These are phyloP conservation scores for Coccomyxa sp. DNA, from an alignment of 139 green algal species.

Conservation along the genomic window DNA sequence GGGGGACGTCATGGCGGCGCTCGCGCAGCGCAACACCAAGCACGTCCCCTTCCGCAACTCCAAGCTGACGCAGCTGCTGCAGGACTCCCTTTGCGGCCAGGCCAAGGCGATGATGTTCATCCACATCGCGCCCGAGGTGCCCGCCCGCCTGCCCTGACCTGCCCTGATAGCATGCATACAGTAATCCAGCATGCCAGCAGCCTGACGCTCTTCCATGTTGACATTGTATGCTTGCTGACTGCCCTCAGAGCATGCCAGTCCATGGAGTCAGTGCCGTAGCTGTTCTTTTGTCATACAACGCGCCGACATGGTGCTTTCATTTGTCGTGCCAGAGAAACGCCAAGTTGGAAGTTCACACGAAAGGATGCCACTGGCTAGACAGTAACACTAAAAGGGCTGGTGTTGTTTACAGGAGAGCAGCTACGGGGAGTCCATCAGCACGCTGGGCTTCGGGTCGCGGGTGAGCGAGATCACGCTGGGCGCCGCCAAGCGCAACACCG, in stretches of 20 bases:
- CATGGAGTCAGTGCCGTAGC: too few species aligned
- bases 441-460: conserved; percentile 82
- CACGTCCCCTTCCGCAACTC: conserved; percentile 88
- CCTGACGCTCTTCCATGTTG: too few species aligned
- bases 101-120: conserved; percentile 94
- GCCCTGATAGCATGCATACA: too few species aligned
- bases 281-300: too few species aligned
- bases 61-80: conserved; percentile 90
- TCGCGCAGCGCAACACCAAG: conserved; percentile 53
- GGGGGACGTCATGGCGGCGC: conserved; percentile 73
- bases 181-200: too few species aligned
- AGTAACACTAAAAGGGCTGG: too few species aligned
- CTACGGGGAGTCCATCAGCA: conserved; percentile 67
- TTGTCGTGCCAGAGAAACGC: too few species aligned
- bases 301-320: too few species aligned
- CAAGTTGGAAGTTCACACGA: too few species aligned
- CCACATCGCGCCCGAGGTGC: conserved; percentile 78
- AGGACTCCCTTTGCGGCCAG: conserved; percentile 78
- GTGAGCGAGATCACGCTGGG: conserved; percentile 90
- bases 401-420: conserved; percentile 46
- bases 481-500: conserved; percentile 49
- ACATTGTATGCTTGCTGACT: too few species aligned
- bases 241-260: too few species aligned
- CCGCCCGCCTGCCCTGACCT: neutral
- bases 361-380: too few species aligned